A percentile compares a stretch with the other conserved stretches of the same genome.
phyloP scores from a whole-genome alignment of 805 yeast species.

The Suhomyces sp. region DNA sequence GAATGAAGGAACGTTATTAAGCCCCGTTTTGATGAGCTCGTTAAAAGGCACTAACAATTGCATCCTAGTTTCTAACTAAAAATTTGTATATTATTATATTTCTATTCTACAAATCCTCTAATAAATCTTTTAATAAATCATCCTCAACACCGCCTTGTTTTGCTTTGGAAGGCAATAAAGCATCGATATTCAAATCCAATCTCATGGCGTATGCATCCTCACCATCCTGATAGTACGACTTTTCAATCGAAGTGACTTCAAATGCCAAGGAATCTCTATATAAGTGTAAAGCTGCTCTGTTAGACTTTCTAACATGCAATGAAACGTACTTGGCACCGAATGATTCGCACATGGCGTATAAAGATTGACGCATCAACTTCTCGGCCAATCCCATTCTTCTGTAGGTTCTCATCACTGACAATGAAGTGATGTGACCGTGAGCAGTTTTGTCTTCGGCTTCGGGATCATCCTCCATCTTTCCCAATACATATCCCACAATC shows the following conservation, averaged over 20 bases:
- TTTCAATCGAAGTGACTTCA: constrained; percentile 78
- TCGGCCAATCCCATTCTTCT: constrained; percentile 95
- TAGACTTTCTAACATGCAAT: constrained; percentile 89
- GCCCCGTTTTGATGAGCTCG: background rate
- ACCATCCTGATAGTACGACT: constrained; percentile 91
- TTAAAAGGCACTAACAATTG: background rate
- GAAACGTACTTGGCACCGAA: constrained; percentile 82
- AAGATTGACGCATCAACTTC: constrained; percentile 79
- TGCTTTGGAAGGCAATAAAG: constrained; percentile 54
- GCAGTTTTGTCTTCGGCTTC: constrained; percentile 68
- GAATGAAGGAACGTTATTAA: constrained; percentile 93
- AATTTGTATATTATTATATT: constrained; percentile 4
- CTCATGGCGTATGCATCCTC: constrained; percentile 98
- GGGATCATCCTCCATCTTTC: constrained; percentile 95
- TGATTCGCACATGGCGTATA: constrained; percentile 76
- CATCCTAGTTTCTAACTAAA: background rate
- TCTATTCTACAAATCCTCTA: constrained; percentile 17
- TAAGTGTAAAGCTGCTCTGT: constrained; percentile 89
- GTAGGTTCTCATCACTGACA: constrained; percentile 93
- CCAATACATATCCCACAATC: constrained; percentile 92
- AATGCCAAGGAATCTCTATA: constrained; percentile 83
- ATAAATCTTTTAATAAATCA: constrained; percentile 45
- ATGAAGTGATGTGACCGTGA: constrained; percentile 91
- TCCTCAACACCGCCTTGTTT: constrained; percentile 44
- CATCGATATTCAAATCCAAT: constrained; percentile 59